Evolutionary conservation across 768 basidiomycete species (phyloP).

Genomic region (Rhizopogon salebrosus): DNA sequence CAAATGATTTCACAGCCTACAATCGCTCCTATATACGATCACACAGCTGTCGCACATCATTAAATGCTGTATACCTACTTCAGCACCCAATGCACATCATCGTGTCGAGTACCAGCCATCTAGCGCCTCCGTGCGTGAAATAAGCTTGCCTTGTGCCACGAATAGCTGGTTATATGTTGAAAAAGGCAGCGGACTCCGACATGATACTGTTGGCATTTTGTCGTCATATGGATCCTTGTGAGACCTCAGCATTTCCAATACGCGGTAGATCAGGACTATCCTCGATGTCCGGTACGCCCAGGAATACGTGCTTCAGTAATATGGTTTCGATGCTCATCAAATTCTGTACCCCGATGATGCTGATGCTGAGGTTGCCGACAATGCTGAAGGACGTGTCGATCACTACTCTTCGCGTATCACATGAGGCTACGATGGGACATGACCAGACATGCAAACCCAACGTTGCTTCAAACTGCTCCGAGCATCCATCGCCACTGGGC

Average conservation of each 20-base stretch:
- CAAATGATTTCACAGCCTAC: conserved; percentile 39
- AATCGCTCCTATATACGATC: conserved; percentile 63
- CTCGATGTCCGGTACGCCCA: background rate
- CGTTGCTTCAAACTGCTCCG: no score
- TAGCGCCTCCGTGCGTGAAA: background rate
- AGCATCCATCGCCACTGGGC: no score
- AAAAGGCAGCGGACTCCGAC: no score
- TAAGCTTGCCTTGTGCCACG: no score
- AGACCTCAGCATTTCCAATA: background rate
- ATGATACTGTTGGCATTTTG: background rate
- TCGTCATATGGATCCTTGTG: background rate
- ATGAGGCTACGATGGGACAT: no score
- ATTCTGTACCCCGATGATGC: background rate
- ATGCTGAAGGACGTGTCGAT: no score
- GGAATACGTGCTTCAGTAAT: background rate
- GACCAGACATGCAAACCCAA: no score
- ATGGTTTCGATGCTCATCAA: no score
- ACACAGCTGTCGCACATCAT: conserved; percentile 34
- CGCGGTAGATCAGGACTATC: background rate
- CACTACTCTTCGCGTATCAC: no score
- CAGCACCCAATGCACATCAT: background rate
- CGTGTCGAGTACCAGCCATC: background rate
- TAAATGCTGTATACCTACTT: conserved; percentile 8
- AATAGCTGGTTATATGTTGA: no score
- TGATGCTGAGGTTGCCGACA: background rate